A percentile compares a stretch with the other conserved stretches of the same genome.
These are phyloP conservation scores for Circinella minor DNA, from an alignment of 371 early-diverging fungal genomes.

Conservation along the genomic window DNA sequence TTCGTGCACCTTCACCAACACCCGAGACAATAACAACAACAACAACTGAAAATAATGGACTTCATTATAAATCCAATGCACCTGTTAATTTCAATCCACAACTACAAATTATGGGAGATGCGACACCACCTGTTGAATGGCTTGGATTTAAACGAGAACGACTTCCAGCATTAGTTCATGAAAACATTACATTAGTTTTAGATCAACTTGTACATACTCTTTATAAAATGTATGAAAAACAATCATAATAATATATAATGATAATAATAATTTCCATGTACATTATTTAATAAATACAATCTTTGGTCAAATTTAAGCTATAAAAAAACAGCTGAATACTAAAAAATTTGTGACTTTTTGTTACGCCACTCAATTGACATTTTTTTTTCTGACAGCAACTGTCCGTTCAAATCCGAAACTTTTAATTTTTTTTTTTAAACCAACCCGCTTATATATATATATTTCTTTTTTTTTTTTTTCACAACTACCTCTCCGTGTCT, in stretches of 20 bases:
- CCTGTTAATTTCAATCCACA: conserved; percentile 59
- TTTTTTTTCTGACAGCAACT: conserved; percentile 1
- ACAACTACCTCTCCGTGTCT: no score
- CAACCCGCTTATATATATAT: background rate
- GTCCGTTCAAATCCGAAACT: background rate
- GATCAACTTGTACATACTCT: conserved; percentile 37
- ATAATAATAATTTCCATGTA: background rate
- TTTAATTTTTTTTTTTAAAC: background rate
- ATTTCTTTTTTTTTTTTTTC: no score
- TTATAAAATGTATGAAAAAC: conserved; percentile 24
- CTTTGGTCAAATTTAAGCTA: background rate
- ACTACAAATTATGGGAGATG: conserved; percentile 63
- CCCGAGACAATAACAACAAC: background rate
- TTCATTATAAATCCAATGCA: conserved; percentile 35
- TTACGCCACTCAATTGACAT: background rate
- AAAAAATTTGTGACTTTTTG: background rate
- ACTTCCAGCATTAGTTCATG: conserved; percentile 58
- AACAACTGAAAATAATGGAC: conserved; percentile 13
- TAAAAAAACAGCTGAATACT: no score
- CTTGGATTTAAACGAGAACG: conserved; percentile 58
- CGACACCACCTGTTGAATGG: conserved; percentile 70
- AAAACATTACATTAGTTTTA: conserved; percentile 49
- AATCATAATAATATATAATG: conserved; percentile 1
- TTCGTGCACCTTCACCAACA: conserved; percentile 2
- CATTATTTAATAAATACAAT: background rate